Conservation (phyloP, 208 protist species). For the Kentomonas sorsogonicus region DNA sequence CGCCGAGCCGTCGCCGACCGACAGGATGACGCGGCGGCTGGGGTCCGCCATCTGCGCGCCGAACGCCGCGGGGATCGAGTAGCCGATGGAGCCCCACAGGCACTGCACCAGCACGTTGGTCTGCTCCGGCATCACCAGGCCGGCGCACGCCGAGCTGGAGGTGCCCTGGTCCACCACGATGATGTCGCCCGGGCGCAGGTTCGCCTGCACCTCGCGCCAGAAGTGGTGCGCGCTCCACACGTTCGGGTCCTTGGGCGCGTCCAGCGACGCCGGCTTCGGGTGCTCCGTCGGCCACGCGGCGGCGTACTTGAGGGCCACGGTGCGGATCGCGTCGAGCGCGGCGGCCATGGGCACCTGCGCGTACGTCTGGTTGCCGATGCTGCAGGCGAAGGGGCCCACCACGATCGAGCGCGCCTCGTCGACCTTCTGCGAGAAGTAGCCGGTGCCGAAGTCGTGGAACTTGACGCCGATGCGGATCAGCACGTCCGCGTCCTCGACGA, state of each 20-base stretch:
- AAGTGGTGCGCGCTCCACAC: slow-evolving; percentile 31
- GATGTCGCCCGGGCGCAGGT: slow-evolving; percentile 32
- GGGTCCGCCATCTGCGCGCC: slow-evolving; percentile 39
- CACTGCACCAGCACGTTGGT: slow-evolving; percentile 22
- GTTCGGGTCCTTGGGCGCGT: slow-evolving; percentile 3
- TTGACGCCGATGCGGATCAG: slow-evolving; percentile 29
- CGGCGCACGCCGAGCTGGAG: slow-evolving; percentile 29
- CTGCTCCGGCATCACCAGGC: slow-evolving; percentile 30
- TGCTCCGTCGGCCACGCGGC: slow-evolving; percentile 10
- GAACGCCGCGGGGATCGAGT: slow-evolving; percentile 38
- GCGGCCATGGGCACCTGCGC: slow-evolving; percentile 20
- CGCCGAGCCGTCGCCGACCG: slow-evolving; percentile 42
- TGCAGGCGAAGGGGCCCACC: slow-evolving; percentile 23
- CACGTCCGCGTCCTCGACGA: slow-evolving; percentile 24
- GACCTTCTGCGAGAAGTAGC: slow-evolving; percentile 38
- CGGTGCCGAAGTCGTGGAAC: slow-evolving; percentile 49
- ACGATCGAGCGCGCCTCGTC: slow-evolving; percentile 11
- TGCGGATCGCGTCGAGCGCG: slow-evolving; percentile 19
- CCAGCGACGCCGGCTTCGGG: not conserved
- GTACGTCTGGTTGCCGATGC: slow-evolving; percentile 9
- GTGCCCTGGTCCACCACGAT: slow-evolving; percentile 47
- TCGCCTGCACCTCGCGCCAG: slow-evolving; percentile 41
- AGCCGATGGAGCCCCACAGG: slow-evolving; percentile 56
- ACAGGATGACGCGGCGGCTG: slow-evolving; percentile 35
- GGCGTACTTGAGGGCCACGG: slow-evolving; percentile 21